phyloP scores from a whole-genome alignment of 2,329 filamentous ascomycete species.

The Cercospora canescens region DNA sequence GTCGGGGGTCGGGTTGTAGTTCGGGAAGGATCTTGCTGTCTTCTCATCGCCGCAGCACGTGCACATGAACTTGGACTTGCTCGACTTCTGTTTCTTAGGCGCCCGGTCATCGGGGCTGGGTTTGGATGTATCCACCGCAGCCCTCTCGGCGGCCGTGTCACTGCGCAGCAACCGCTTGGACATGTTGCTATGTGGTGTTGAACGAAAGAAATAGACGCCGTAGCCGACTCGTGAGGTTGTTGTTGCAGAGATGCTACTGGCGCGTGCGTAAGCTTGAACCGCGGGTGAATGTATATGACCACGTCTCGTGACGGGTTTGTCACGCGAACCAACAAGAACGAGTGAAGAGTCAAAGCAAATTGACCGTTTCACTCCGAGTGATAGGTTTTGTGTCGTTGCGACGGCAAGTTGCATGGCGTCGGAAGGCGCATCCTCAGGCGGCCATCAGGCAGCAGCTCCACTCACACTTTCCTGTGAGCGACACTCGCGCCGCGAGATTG shows the following conservation, averaged over 20 bases:
- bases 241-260: not conserved
- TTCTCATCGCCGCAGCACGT: conserved; percentile 24
- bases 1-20: conserved; percentile 35
- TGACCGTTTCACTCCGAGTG: no score
- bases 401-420: not conserved
- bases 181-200: not conserved
- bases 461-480: not conserved
- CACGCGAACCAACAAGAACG: no score
- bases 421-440: not conserved
- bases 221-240: not conserved
- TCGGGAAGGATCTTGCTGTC: conserved; percentile 31
- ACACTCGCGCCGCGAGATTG: not conserved
- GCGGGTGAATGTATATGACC: not conserved
- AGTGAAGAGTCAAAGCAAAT: no score
- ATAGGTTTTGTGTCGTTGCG: not conserved
- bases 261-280: not conserved
- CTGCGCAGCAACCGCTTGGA: conserved; percentile 15
- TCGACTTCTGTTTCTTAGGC: conserved; percentile 9
- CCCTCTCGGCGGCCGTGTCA: conserved; percentile 3
- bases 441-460: not conserved
- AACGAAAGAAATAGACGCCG: not conserved
- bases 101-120: not conserved
- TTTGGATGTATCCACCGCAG: not conserved
- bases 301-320: not conserved
- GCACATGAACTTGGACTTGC: conserved; percentile 22